These are phyloP conservation scores for Pleurotus sapidus DNA, from an alignment of 768 basidiomycete genomes.

Conservation along the genomic window DNA sequence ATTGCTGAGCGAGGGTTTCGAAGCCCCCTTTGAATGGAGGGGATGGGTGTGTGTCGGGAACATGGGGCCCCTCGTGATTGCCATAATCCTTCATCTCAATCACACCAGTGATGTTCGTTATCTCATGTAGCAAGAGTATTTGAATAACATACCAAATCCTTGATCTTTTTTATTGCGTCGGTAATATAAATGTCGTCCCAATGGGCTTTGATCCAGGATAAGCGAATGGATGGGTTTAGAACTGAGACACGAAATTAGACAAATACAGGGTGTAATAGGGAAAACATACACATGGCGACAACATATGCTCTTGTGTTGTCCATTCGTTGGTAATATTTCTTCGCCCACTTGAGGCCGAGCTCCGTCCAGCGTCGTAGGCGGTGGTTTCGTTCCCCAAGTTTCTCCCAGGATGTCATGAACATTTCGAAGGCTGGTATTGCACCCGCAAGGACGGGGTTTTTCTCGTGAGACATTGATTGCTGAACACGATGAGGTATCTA, in stretches of 20 bases:
- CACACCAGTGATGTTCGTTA: no score
- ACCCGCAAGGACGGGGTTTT: conserved; percentile 15
- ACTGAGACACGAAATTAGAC: no score
- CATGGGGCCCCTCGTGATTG: no score
- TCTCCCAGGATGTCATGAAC: conserved; percentile 16
- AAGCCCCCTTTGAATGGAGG: no score
- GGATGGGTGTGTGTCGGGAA: no score
- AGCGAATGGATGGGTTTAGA: conserved; percentile 14
- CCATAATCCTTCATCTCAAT: no score
- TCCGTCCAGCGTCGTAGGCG: conserved; percentile 6
- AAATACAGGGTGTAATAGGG: no score
- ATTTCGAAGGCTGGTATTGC: conserved; percentile 18
- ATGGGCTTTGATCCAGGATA: conserved; percentile 15
- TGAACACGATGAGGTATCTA: conserved; percentile 14
- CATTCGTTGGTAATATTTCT: conserved; percentile 11
- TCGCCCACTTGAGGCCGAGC: conserved; percentile 7
- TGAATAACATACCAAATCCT: no score
- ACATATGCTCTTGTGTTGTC: conserved; percentile 12
- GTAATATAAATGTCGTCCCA: no score
- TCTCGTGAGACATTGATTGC: conserved; percentile 15
- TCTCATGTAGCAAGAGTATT: no score
- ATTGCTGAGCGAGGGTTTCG: no score
- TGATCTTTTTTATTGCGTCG: conserved; percentile 9
- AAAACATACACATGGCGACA: conserved; percentile 11
- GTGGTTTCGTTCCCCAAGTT: conserved; percentile 1